Evolutionary conservation across 805 yeast genomes (phyloP).

Genomic region (Ogataea trehalophila): DNA sequence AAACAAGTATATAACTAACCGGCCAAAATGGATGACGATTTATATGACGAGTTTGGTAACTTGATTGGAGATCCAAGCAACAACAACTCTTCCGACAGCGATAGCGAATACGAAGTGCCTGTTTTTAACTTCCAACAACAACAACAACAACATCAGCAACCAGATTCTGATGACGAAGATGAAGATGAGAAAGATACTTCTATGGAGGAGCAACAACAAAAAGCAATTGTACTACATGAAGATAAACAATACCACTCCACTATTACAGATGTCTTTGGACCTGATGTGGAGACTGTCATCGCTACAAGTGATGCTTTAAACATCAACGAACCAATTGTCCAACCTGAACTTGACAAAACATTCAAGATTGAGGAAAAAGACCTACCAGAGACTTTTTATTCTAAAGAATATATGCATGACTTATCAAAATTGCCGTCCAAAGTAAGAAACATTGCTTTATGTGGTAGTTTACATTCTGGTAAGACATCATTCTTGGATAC

Average conservation of each 20-base stretch:
- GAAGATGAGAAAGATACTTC: slow-evolving; percentile 9
- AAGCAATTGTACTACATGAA: slow-evolving; percentile 37
- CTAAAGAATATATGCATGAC: slow-evolving; percentile 56
- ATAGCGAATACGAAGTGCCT: slow-evolving; percentile 4
- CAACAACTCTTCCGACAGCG: slow-evolving; percentile 20
- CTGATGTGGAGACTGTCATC: slow-evolving; percentile 61
- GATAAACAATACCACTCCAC: slow-evolving; percentile 41
- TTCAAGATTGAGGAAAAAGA: slow-evolving; percentile 45
- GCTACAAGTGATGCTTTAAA: slow-evolving; percentile 41
- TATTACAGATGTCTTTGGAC: slow-evolving; percentile 46
- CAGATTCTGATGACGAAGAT: slow-evolving; percentile 25
- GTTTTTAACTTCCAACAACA: slow-evolving; percentile 4
- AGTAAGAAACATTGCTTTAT: slow-evolving; percentile 67
- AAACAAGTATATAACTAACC: neutral
- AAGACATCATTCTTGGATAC: slow-evolving; percentile 75
- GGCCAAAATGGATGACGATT: slow-evolving; percentile 49
- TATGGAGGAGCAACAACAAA: slow-evolving; percentile 5
- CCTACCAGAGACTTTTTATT: slow-evolving; percentile 57
- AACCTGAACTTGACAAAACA: slow-evolving; percentile 39
- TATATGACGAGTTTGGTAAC: slow-evolving; percentile 83
- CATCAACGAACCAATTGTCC: slow-evolving; percentile 59
- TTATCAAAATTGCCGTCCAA: slow-evolving; percentile 50
- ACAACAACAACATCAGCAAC: neutral
- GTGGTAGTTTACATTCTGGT: slow-evolving; percentile 83
- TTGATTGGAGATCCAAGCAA: slow-evolving; percentile 45